A percentile compares a stretch with the other conserved stretches of the same genome.
Conservation (phyloP, 164 flowering plant genomes). For the Hamamelis virginiana region DNA sequence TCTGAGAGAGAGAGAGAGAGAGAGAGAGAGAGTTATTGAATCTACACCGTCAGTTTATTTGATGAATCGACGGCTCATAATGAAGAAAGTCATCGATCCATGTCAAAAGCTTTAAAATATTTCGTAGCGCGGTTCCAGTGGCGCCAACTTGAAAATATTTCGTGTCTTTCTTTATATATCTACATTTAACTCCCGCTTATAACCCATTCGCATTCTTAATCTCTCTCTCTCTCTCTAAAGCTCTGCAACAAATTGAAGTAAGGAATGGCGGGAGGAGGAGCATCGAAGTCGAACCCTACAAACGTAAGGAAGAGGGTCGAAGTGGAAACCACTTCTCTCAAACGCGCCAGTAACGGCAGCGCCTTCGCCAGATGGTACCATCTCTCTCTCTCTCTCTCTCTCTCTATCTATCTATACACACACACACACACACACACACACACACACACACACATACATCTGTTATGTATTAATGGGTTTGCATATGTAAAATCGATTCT, state of each 20-base stretch:
- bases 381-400: not conserved
- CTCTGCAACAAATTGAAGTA: not conserved
- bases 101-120: not conserved
- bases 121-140: not conserved
- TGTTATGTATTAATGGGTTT: not conserved
- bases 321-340: constrained; percentile 42
- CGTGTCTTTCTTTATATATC: not conserved
- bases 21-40: not conserved
- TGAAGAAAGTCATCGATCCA: not conserved
- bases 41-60: not conserved
- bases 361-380: constrained; percentile 74
- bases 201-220: constrained; percentile 2
- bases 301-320: constrained; percentile 75
- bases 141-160: not conserved
- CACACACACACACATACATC: too few species aligned
- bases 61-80: not conserved
- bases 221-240: constrained; percentile 7
- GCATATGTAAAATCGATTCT: not conserved
- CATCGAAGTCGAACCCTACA: constrained; percentile 42
- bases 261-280: constrained; percentile 31
- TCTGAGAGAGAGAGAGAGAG: too few species aligned
- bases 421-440: too few species aligned
- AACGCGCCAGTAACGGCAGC: constrained; percentile 81
- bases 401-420: not conserved
- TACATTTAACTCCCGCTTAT: not conserved